Evolutionary conservation across 805 yeast genomes (phyloP).

Genomic region (Wickerhamomyces silvicola): DNA sequence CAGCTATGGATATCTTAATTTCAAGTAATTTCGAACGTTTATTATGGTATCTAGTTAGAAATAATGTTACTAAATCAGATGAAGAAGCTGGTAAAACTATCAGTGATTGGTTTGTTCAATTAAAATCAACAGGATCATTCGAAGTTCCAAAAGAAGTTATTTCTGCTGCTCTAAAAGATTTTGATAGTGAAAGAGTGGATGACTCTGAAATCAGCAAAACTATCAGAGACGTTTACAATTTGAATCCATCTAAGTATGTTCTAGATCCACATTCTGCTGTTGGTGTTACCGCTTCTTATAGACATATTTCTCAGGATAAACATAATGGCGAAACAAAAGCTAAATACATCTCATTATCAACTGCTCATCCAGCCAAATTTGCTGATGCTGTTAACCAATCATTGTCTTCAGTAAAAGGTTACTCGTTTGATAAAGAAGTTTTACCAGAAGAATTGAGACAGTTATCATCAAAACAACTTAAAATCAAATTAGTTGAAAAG

Average conservation of each 20-base stretch:
- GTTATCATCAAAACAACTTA: conserved; percentile 65
- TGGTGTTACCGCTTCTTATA: conserved; percentile 76
- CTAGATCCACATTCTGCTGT: conserved; percentile 97
- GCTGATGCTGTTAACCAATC: conserved; percentile 92
- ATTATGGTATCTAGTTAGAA: conserved; percentile 87
- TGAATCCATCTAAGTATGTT: conserved; percentile 59
- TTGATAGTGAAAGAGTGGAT: conserved; percentile 74
- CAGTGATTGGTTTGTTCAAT: conserved; percentile 68
- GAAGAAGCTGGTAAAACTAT: conserved; percentile 73
- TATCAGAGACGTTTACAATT: conserved; percentile 62
- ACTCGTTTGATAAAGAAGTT: conserved; percentile 83
- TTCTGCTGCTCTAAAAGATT: conserved; percentile 57
- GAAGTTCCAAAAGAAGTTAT: conserved; percentile 60
- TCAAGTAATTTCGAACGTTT: conserved; percentile 95
- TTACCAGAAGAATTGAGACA: conserved; percentile 81
- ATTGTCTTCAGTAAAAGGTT: conserved; percentile 55
- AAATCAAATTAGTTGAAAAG: conserved; percentile 61
- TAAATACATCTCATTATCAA: conserved; percentile 71
- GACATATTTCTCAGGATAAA: conserved; percentile 44
- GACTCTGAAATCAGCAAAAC: conserved; percentile 76
- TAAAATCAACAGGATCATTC: conserved; percentile 73
- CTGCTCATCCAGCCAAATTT: conserved; percentile 99
- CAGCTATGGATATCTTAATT: conserved; percentile 97
- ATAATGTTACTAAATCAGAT: conserved; percentile 47
- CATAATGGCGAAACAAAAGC: conserved; percentile 32